Conservation (phyloP, 306 rosid genomes). For the Vicia faba region DNA sequence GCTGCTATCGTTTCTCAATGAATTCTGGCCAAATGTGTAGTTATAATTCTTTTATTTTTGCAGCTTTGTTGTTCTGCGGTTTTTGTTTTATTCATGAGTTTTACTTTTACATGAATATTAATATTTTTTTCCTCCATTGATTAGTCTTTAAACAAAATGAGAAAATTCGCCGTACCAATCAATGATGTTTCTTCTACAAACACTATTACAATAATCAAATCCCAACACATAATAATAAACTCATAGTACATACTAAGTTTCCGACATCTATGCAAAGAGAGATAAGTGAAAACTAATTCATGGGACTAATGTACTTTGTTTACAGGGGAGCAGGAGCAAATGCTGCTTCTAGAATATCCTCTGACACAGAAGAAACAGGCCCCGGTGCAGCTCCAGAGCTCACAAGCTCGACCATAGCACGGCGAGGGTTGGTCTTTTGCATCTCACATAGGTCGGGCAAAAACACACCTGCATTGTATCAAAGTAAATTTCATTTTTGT, state of each 20-base stretch:
- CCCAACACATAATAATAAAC: constrained; percentile 16
- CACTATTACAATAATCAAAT: constrained; percentile 17
- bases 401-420: constrained; percentile 63
- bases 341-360: constrained; percentile 23
- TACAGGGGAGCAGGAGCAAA: constrained; percentile 42
- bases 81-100: too few relatives aligned
- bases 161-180: constrained; percentile 5
- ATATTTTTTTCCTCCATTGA: too few relatives aligned
- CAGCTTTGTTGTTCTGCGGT: too few relatives aligned
- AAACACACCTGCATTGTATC: constrained; percentile 60
- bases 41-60: too few relatives aligned
- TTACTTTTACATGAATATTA: too few relatives aligned
- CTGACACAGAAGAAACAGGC: constrained; percentile 42
- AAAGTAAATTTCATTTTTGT: neutral
- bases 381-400: constrained; percentile 69
- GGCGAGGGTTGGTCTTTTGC: constrained; percentile 62
- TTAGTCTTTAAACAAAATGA: too few relatives aligned
- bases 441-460: constrained; percentile 67
- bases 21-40: too few relatives aligned
- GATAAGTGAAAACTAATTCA: neutral
- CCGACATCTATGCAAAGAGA: neutral
- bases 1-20: too few relatives aligned
- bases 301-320: constrained; percentile 21
- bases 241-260: neutral
- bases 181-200: constrained; percentile 16